phyloP scores from a whole-genome alignment of 1,139 yeast species.

The Geotrichum citri-aurantii region DNA sequence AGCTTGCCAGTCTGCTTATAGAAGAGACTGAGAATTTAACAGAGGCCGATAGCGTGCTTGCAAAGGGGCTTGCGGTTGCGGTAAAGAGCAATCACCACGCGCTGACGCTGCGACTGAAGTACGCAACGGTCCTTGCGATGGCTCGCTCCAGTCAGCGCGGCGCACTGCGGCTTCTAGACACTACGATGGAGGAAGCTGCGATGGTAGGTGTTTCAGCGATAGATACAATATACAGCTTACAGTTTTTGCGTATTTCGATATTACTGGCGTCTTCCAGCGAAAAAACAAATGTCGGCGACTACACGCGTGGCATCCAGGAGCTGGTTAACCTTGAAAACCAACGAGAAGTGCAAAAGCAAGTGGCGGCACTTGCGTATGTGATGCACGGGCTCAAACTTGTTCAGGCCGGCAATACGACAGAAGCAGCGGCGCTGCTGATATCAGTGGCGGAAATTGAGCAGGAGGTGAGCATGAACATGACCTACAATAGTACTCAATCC shows the following conservation, averaged over 20 bases:
- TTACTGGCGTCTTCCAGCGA: slow-evolving; percentile 4
- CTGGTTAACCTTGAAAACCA: slow-evolving; percentile 10
- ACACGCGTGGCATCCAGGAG: slow-evolving; percentile 13
- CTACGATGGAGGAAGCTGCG: slow-evolving; percentile 10
- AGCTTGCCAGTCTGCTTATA: slow-evolving; percentile 15
- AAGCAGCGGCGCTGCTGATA: slow-evolving; percentile 1
- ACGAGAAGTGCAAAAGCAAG: slow-evolving; percentile 10
- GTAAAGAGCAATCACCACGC: slow-evolving; percentile 12
- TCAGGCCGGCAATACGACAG: slow-evolving; percentile 6
- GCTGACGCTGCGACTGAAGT: slow-evolving; percentile 14
- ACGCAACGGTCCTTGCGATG: slow-evolving; percentile 13
- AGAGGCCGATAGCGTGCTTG: slow-evolving; percentile 14
- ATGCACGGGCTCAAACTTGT: slow-evolving; percentile 16
- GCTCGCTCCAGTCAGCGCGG: slow-evolving; percentile 7
- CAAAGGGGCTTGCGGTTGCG: slow-evolving; percentile 18
- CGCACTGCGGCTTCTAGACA: slow-evolving; percentile 8
- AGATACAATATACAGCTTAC: slow-evolving; percentile 4
- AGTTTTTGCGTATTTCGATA: slow-evolving; percentile 9
- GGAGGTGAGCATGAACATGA: slow-evolving; percentile 2
- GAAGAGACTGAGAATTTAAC: slow-evolving; percentile 16
- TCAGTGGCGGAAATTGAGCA: slow-evolving; percentile 10
- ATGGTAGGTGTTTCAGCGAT: slow-evolving; percentile 6
- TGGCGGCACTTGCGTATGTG: slow-evolving; percentile 12
- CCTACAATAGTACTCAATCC: background rate
- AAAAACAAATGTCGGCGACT: slow-evolving; percentile 4